These are phyloP conservation scores for Physaria fendleri DNA, from an alignment of 345 rosid species.

Conservation along the genomic window DNA sequence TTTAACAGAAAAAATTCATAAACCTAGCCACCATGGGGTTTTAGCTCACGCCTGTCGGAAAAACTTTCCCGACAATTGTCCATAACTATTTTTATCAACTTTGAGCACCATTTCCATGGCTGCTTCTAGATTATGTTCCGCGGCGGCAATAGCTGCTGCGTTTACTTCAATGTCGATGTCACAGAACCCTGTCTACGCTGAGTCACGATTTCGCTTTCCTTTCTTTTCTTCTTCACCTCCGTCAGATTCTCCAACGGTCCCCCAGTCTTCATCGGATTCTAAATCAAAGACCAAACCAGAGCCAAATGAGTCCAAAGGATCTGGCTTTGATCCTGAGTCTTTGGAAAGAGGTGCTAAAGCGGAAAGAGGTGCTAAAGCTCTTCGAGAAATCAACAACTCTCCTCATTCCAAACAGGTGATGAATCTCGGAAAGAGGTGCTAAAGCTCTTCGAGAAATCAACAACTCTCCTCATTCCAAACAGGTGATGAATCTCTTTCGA, in stretches of 20 bases:
- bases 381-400: slow-evolving; percentile 80
- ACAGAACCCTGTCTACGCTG: slow-evolving; percentile 53
- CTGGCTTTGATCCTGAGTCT: slow-evolving; percentile 92
- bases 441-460: slow-evolving; percentile 89
- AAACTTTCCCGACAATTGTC: neutral
- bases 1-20: too few relatives aligned
- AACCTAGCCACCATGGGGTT: slow-evolving; percentile 39
- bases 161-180: slow-evolving; percentile 41
- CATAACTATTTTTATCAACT: neutral
- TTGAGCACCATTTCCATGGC: slow-evolving; percentile 40
- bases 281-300: slow-evolving; percentile 40
- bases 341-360: slow-evolving; percentile 94
- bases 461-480: slow-evolving; percentile 66
- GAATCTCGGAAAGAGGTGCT: slow-evolving; percentile 67
- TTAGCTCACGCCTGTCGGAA: slow-evolving; percentile 17
- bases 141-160: slow-evolving; percentile 52
- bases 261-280: slow-evolving; percentile 21
- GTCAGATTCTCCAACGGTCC: slow-evolving; percentile 32
- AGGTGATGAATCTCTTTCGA: slow-evolving; percentile 38
- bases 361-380: slow-evolving; percentile 93
- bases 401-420: slow-evolving; percentile 62
- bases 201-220: slow-evolving; percentile 52
- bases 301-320: slow-evolving; percentile 51
- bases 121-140: slow-evolving; percentile 56
- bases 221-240: slow-evolving; percentile 41